Conservation (phyloP, 2,329 filamentous ascomycete genomes). For the Parastagonospora avenae region DNA sequence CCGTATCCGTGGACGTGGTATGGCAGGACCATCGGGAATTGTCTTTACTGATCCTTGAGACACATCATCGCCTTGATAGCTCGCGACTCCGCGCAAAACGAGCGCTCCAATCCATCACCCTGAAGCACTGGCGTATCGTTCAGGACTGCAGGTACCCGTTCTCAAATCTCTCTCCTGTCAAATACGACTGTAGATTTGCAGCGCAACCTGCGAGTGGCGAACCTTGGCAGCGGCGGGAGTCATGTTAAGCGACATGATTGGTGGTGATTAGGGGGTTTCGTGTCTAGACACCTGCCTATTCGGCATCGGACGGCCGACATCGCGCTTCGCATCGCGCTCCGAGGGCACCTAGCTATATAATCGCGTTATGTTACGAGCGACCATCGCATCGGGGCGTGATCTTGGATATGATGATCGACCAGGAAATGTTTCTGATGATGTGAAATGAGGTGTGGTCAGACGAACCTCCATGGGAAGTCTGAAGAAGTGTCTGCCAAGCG, state of each 20-base stretch:
- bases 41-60: not conserved
- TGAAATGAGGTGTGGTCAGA: conserved; percentile 3
- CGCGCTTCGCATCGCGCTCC: not conserved
- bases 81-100: not conserved
- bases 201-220: not conserved
- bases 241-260: conserved; percentile 5
- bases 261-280: conserved; percentile 17
- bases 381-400: too few species aligned
- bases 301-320: conserved; percentile 1
- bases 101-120: not conserved
- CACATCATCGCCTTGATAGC: not conserved
- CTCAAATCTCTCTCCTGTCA: not conserved
- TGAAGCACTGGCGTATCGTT: not conserved
- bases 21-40: not conserved
- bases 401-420: not conserved
- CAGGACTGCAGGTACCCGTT: conserved; percentile 11
- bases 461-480: not conserved
- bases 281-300: conserved; percentile 20
- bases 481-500: not conserved
- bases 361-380: too few species aligned
- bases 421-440: not conserved
- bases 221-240: conserved; percentile 1
- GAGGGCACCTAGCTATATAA: too few species aligned
- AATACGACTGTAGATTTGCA: not conserved
- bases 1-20: not conserved